Evolutionary conservation across 2,329 filamentous ascomycete genomes (phyloP), one percentile per base, ranked within the genome.

Genomic region (Hyphodiscus sp.): DNA sequence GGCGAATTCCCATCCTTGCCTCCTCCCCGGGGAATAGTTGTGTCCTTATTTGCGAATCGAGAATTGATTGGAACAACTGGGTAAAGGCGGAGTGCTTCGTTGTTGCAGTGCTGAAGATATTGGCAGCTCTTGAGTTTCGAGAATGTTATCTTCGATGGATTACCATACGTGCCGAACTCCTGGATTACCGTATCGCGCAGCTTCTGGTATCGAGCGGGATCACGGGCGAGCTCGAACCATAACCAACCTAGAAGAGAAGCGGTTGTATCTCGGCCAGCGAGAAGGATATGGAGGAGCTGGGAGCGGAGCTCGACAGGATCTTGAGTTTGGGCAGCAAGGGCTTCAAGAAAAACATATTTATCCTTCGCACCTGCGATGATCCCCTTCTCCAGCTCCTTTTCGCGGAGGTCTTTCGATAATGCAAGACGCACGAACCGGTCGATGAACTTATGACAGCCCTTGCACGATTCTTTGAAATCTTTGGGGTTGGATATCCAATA

Each of bases 241-340:
- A 73, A 64, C 73, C 75, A 80, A 10, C 74, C 72, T 1, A 83
- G 65, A 2, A 77, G 71, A 23, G 70, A 72, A 1, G 78, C 78
- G 0, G 79, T 83, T 0, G 80, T 83, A 56, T 85, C 81, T 10
- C 80, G 72, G 1, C 80, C 81, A 0, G 79, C 81, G 1, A 26
- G 8, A 8, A 26, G 23, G 23, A 26, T 76, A 51, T 75, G 72
- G 20, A 81, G 66, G 7, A 78, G 65, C 59, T 83, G 76, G 55
- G 76, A 75, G 7, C 76, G 69, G 13, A 82, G 67, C 30, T 74
- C 71, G 2, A 61, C 70, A 55, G 57, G 73, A 66, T 72, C 77
- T 63, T 57, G 72, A 55, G 71, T 73, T 10, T 74, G 68, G 41
- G 74, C 70, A 15, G 78, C 72, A 20, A 86, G 66, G 55, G 81